Conservation (phyloP, 169 alveolate species). For the Plasmodium gonderi region DNA sequence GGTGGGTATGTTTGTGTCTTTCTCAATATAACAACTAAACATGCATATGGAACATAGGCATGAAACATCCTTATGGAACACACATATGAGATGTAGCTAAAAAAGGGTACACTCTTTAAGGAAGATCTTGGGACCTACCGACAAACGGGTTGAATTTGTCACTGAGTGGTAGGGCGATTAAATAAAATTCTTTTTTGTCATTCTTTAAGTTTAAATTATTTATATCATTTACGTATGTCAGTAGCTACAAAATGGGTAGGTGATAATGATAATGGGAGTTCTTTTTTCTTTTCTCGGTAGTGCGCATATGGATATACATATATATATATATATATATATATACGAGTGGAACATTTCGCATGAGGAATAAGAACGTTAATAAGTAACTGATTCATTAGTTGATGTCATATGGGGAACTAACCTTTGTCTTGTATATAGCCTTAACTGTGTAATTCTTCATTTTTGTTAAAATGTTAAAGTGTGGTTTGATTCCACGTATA, state of each 20-base stretch:
- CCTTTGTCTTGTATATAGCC: slow-evolving; percentile 61
- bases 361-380: too few relatives aligned
- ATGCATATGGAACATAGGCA: background rate
- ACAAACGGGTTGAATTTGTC: slow-evolving; percentile 64
- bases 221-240: slow-evolving; percentile 60
- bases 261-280: background rate
- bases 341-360: too few relatives aligned
- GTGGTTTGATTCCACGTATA: slow-evolving; percentile 3
- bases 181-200: slow-evolving; percentile 59
- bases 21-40: background rate
- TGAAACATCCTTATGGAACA: too few relatives aligned
- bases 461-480: slow-evolving; percentile 42
- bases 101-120: background rate
- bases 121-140: background rate
- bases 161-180: slow-evolving; percentile 49
- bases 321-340: too few relatives aligned
- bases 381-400: background rate
- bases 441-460: slow-evolving; percentile 49
- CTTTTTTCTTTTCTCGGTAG: background rate
- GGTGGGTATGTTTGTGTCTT: background rate
- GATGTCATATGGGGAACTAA: background rate
- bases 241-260: slow-evolving; percentile 22
- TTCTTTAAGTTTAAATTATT: slow-evolving; percentile 51
- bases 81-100: too few relatives aligned
- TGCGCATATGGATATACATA: too few relatives aligned